Evolutionary conservation across 345 rosid genomes (phyloP), one percentile per base, ranked within the genome.

Genomic region (Citrus cavaleriei): DNA sequence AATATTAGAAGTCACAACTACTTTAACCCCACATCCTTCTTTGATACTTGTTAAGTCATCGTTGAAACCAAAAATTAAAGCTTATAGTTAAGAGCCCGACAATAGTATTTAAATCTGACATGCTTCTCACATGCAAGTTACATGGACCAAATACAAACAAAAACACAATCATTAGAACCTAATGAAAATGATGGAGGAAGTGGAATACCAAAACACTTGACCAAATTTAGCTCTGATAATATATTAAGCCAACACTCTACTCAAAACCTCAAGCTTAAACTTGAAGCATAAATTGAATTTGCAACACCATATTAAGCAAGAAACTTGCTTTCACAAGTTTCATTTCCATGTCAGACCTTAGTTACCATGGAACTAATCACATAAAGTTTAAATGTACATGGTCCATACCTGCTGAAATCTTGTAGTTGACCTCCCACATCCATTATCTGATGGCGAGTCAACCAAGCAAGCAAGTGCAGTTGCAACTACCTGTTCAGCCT

Each of bases 401-500:
- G 40, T 54, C 74, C 38, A 73, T 25, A 60, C 46, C 97, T 96
- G 99, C 82, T 90, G 87, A 83, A 95, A 86, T 76, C 86, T 85
- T 28, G 86, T 72, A 58, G 85, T 77, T 77, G 87, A 81, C 75
- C 79, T 70, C 38, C 76, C 80, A 63, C 83, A 78, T 74, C 85
- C 81, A 70, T 32, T 66, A 74, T 68, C 55, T 57, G 88, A 63
- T 61, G 63, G 78, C 54, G 89, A 79, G 81, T 90, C 89, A 54
- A 83, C 84, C 87, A 96, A 83, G 89, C 87, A 86, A 77, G 92
- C 87, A 84, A 96, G 92, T 73, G 98, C 90, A 78, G 91, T 77
- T 54, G 95, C 88, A 83, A 96, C 97, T 70, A 96, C 83, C 81
- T 84, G 85, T 86, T 93, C 99, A 76, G 98, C 91, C 98, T 93